Conservation (phyloP, 2,329 filamentous ascomycete species). For the Epichloe aotearoae region DNA sequence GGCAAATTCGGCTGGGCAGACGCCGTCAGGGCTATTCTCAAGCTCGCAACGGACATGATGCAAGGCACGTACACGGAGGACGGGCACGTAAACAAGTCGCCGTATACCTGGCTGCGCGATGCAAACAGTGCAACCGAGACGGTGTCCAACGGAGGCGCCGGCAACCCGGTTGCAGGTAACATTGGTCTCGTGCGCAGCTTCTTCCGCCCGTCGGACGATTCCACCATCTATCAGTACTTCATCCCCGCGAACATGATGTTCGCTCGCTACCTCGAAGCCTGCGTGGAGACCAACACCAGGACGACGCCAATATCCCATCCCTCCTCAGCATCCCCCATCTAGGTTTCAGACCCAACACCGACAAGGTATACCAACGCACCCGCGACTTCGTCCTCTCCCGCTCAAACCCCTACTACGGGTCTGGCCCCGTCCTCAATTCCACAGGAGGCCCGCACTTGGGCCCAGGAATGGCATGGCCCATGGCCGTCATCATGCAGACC, state of each 20-base stretch:
- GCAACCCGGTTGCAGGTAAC: constrained; percentile 65
- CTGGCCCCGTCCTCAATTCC: constrained; percentile 36
- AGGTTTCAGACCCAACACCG: constrained; percentile 45
- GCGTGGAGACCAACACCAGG: constrained; percentile 24
- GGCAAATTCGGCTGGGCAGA: constrained; percentile 57
- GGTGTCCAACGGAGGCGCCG: constrained; percentile 59
- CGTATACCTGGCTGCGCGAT: constrained; percentile 65
- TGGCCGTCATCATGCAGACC: constrained; percentile 68
- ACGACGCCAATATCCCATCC: constrained; percentile 51
- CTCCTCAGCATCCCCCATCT: constrained; percentile 48
- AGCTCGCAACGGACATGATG: constrained; percentile 56
- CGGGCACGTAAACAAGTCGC: constrained; percentile 40
- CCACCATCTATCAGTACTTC: constrained; percentile 72
- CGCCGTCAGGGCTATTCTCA: constrained; percentile 57
- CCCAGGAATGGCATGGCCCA: constrained; percentile 71
- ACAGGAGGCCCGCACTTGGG: constrained; percentile 40
- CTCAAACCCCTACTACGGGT: constrained; percentile 62
- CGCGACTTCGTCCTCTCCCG: constrained; percentile 58
- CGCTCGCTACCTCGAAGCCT: constrained; percentile 43
- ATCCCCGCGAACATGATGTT: constrained; percentile 88
- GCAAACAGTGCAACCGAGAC: constrained; percentile 71
- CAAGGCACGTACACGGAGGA: constrained; percentile 57
- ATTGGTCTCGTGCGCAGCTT: constrained; percentile 77
- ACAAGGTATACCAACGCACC: constrained; percentile 55
- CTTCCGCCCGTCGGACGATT: constrained; percentile 83